Conservation (phyloP, 345 rosid species). For the Salix exigua region DNA sequence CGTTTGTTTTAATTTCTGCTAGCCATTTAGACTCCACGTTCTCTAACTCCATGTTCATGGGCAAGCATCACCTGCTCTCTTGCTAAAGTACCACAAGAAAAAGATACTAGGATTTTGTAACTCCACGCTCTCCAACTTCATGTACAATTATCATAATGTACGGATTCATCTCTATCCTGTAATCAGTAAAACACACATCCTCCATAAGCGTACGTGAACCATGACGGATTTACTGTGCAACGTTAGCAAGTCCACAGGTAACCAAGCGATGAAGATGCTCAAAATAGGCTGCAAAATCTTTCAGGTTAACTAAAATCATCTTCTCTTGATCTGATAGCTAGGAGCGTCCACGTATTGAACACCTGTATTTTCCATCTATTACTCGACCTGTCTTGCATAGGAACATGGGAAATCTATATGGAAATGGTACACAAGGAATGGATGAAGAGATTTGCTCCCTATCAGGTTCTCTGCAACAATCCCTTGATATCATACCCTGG, state of each 20-base stretch:
- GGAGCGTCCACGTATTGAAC: background rate
- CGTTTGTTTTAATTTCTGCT: background rate
- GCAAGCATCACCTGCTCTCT: background rate
- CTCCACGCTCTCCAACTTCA: no score
- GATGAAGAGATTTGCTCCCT: background rate
- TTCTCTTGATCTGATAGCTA: background rate
- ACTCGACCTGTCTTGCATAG: background rate
- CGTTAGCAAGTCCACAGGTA: no score
- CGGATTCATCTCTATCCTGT: no score
- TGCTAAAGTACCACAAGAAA: background rate
- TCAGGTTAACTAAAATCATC: background rate
- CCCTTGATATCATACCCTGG: conserved; percentile 88
- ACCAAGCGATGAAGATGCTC: background rate
- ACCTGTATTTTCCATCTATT: background rate
- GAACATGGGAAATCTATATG: background rate
- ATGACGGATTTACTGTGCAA: background rate
- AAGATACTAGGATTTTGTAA: background rate
- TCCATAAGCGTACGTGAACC: background rate
- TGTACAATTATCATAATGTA: no score
- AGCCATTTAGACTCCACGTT: background rate
- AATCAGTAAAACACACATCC: no score
- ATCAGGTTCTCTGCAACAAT: conserved; percentile 52
- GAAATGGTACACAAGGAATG: background rate
- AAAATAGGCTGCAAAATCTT: background rate
- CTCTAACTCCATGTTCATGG: background rate